Conservation (phyloP, 148 eudicot species). For the Vaccinium myrtillus region DNA sequence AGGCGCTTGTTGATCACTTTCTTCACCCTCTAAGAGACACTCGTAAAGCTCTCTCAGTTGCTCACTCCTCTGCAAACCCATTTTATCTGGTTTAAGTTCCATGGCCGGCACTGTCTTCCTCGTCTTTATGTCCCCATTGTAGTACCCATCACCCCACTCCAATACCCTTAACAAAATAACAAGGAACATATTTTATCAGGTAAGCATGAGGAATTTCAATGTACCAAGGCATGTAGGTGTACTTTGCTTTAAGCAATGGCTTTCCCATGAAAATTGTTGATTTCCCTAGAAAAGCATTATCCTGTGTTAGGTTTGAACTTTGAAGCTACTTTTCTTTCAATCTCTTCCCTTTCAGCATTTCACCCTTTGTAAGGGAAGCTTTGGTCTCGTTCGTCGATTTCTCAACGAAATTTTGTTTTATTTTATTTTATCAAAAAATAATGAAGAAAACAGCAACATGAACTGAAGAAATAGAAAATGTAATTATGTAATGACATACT, state of each 20-base stretch:
- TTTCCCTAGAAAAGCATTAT: background rate
- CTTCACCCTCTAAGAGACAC: conserved; percentile 44
- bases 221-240: background rate
- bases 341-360: background rate
- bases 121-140: conserved; percentile 52
- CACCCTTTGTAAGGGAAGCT: background rate
- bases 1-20: conserved; percentile 34
- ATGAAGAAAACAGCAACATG: background rate
- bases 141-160: conserved; percentile 68
- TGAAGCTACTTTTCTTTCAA: conserved; percentile 5
- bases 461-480: no score
- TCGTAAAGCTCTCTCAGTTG: conserved; percentile 55
- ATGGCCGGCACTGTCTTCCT: conserved; percentile 27
- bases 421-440: background rate
- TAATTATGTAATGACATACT: no score
- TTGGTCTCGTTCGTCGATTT: background rate
- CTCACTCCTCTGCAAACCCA: conserved; percentile 48
- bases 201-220: conserved; percentile 9
- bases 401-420: background rate
- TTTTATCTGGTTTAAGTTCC: conserved; percentile 37
- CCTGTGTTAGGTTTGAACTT: background rate
- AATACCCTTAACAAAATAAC: conserved; percentile 33
- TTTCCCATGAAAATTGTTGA: background rate
- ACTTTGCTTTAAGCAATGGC: background rate
- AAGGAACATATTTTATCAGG: background rate